These are phyloP conservation scores for Alternaria hordeiaustralica DNA, from an alignment of 2,329 filamentous ascomycete genomes.

Conservation along the genomic window DNA sequence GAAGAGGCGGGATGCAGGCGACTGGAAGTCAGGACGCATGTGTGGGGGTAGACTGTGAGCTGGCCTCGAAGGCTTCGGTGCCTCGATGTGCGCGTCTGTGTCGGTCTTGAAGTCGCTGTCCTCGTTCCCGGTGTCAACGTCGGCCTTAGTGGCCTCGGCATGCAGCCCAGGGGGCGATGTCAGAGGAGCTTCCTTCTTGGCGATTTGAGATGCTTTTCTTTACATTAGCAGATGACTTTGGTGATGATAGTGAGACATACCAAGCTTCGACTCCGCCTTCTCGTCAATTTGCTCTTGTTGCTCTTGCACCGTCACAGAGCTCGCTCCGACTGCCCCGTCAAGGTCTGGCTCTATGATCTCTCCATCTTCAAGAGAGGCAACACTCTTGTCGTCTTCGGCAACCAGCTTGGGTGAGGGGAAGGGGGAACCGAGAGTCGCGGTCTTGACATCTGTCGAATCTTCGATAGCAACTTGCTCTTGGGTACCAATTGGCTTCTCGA, in stretches of 20 bases:
- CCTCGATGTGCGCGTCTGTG: not conserved
- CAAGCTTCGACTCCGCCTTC: not conserved
- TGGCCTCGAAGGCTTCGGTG: not conserved
- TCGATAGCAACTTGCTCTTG: not conserved
- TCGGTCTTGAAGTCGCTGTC: not conserved
- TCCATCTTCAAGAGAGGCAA: not conserved
- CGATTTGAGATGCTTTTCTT: not conserved
- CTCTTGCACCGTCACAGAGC: not conserved
- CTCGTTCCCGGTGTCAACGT: not conserved
- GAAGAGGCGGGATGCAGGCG: not conserved
- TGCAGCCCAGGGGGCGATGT: not conserved
- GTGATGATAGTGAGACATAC: not conserved
- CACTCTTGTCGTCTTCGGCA: not conserved
- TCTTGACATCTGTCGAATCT: not conserved
- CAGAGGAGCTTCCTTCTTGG: not conserved
- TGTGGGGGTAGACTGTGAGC: conserved; percentile 17
- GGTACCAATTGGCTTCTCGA: not conserved
- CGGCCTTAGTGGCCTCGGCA: not conserved
- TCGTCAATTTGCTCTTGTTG: not conserved
- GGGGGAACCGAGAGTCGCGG: not conserved
- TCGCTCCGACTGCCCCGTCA: not conserved
- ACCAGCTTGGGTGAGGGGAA: not conserved
- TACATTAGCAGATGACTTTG: not conserved
- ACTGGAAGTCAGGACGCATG: conserved; percentile 8
- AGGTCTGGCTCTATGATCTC: not conserved